phyloP scores from a whole-genome alignment of 1,284 basidiomycete genomes.

The Cystobasidium sp. region DNA sequence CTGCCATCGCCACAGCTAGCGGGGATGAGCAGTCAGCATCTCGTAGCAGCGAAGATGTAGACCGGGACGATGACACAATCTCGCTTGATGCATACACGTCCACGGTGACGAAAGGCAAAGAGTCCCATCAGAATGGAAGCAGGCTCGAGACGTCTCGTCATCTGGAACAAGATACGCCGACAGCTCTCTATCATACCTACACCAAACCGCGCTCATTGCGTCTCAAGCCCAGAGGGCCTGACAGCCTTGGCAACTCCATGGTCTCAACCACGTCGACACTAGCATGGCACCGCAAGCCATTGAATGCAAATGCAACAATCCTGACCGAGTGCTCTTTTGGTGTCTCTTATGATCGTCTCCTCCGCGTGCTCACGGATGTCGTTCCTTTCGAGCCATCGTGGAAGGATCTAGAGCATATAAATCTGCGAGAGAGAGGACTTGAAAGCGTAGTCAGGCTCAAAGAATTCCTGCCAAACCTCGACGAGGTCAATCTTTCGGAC shows the following conservation, averaged over 20 bases:
- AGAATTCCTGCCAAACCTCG: slow-evolving; percentile 87
- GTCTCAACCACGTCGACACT: slow-evolving; percentile 45
- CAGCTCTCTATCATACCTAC: slow-evolving; percentile 12
- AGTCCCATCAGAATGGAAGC: background rate
- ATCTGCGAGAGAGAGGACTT: slow-evolving; percentile 76
- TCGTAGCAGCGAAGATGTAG: background rate
- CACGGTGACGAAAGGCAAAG: background rate
- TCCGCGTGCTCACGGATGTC: slow-evolving; percentile 91
- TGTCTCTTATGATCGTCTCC: slow-evolving; percentile 84
- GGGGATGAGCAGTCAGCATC: too few relatives aligned
- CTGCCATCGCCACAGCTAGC: background rate
- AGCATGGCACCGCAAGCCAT: slow-evolving; percentile 42
- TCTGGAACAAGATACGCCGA: slow-evolving; percentile 12
- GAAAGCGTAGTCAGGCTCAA: slow-evolving; percentile 91
- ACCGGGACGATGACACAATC: background rate
- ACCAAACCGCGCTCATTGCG: slow-evolving; percentile 38
- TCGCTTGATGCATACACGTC: background rate
- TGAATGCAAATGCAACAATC: slow-evolving; percentile 71
- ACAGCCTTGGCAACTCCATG: slow-evolving; percentile 45
- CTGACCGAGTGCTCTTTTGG: slow-evolving; percentile 91
- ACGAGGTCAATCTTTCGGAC: slow-evolving; percentile 74
- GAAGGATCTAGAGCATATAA: slow-evolving; percentile 77
- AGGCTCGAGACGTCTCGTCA: background rate
- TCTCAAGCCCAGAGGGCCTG: slow-evolving; percentile 22
- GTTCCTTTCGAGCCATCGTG: slow-evolving; percentile 94